Base-by-base conservation (phyloP, 108 stramenopile species). In the Asterionellopsis glacialis region DNA sequence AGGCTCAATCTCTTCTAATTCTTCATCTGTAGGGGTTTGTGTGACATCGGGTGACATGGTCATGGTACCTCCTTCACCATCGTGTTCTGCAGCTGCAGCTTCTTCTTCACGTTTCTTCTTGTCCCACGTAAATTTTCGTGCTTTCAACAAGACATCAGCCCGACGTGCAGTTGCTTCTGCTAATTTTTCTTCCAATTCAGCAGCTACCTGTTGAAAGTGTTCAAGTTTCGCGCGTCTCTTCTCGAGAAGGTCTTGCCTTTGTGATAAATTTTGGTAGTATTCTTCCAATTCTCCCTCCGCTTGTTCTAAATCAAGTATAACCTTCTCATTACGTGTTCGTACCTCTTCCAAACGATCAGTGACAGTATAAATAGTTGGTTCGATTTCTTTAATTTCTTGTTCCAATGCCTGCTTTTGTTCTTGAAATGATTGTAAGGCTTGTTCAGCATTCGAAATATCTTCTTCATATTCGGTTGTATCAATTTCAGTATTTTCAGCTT, bases 401-500 rank as follows among this genome's bases (percentile, higher is more conserved):
- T 64, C 11, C 11, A 83, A 55, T 12, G 50, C 50, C 0, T 51
- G 55, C 41, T 70, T 58, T 1, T 79, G 61, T 33, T 68, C 71
- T 44, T 76, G 71, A 28, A 87, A 24, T 9, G 71, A 52, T 16
- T 81, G 72, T 21, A 87, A 18, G 0, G 57, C 60, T 10, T 72
- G 59, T 62, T 88, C 77, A 0, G 82, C 83, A 28, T 78, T 67
- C 11, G 57, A 49, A 23, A 88, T 76, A 21, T 87, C 81, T 60
- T 70, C 71, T 43, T 92, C 90, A 27, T 80, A 65, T 26, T 84
- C 85, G 14, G 73, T 64, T 0, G 88, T 88, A 51, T 93, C 92
- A 28, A 88, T 81, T 1, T 81, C 78, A n/a, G 71, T 70, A 67
- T 85, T 81, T 51, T 69, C 77, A 38, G 78, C 64, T n/a, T 65